Percentiles rank a stretch among this genome's conserved stretches.
phyloP scores from a whole-genome alignment of 805 yeast genomes.

The Yamadazyma olivae region DNA sequence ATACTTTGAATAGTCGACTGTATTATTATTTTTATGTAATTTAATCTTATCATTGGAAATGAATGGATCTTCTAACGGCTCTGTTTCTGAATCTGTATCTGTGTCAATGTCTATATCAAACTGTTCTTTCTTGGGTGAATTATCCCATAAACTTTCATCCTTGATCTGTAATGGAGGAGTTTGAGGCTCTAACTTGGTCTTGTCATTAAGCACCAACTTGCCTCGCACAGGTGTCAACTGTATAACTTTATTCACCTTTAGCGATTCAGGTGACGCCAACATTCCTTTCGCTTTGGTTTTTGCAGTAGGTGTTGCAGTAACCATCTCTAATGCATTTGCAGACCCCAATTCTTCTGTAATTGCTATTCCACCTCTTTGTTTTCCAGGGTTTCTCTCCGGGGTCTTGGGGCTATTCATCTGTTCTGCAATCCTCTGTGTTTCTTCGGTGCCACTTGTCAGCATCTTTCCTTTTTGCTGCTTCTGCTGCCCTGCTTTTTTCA shows the following conservation, averaged over 20 bases:
- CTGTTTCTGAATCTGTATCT: background rate
- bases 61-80: conserved; percentile 29
- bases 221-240: conserved; percentile 4
- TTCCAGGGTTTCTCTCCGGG: too few relatives aligned
- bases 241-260: conserved; percentile 4
- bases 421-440: too few relatives aligned
- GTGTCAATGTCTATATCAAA: background rate
- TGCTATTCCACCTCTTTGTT: too few relatives aligned
- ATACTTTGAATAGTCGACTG: conserved; percentile 30
- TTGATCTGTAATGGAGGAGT: conserved; percentile 38
- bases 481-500: background rate
- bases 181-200: conserved; percentile 16
- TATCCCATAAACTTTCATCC: conserved; percentile 22
- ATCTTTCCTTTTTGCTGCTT: background rate
- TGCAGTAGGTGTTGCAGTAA: background rate
- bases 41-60: conserved; percentile 7
- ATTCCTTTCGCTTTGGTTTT: background rate
- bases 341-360: background rate
- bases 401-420: too few relatives aligned
- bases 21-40: background rate
- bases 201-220: conserved; percentile 9
- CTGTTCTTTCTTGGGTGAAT: background rate
- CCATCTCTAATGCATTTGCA: background rate
- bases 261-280: conserved; percentile 9
- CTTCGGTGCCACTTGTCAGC: background rate